These are phyloP conservation scores for Talaromyces sp. DNA, from an alignment of 2,329 filamentous ascomycete species.

Conservation along the genomic window DNA sequence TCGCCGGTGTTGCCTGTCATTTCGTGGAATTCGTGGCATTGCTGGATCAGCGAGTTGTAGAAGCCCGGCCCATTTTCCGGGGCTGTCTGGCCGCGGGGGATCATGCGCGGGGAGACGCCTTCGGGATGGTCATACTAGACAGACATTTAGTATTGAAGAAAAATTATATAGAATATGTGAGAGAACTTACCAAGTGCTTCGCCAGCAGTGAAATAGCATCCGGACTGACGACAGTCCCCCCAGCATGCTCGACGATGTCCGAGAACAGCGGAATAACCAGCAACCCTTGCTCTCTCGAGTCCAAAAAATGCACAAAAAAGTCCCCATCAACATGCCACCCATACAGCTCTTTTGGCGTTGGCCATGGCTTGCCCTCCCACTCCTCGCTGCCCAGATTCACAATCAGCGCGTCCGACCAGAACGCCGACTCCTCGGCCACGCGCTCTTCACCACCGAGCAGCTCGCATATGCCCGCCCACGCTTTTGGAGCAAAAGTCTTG, in stretches of 20 bases:
- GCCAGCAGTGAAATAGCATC: slow-evolving; percentile 55
- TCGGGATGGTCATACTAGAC: slow-evolving; percentile 53
- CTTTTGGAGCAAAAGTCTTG: slow-evolving; percentile 56
- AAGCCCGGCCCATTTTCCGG: slow-evolving; percentile 16
- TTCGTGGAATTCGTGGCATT: slow-evolving; percentile 44
- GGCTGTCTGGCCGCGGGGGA: slow-evolving; percentile 43
- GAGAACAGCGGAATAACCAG: slow-evolving; percentile 64
- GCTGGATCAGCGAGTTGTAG: slow-evolving; percentile 36
- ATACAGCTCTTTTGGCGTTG: slow-evolving; percentile 48
- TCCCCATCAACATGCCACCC: slow-evolving; percentile 68
- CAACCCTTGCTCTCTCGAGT: slow-evolving; percentile 63
- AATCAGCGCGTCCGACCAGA: slow-evolving; percentile 64
- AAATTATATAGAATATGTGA: not conserved
- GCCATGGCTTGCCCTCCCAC: slow-evolving; percentile 42
- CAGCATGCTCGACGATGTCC: slow-evolving; percentile 56
- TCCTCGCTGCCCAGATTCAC: slow-evolving; percentile 61
- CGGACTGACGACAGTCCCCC: slow-evolving; percentile 61
- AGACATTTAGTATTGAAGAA: not conserved
- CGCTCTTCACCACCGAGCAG: slow-evolving; percentile 59
- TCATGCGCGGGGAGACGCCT: slow-evolving; percentile 63
- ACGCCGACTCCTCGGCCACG: slow-evolving; percentile 43
- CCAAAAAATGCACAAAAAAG: slow-evolving; percentile 67
- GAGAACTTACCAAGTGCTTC: slow-evolving; percentile 41
- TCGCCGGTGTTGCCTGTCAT: slow-evolving; percentile 50
- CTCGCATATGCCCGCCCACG: slow-evolving; percentile 62